Conservation (phyloP, 2,329 filamentous ascomycete genomes). For the Aspergillus sp. region DNA sequence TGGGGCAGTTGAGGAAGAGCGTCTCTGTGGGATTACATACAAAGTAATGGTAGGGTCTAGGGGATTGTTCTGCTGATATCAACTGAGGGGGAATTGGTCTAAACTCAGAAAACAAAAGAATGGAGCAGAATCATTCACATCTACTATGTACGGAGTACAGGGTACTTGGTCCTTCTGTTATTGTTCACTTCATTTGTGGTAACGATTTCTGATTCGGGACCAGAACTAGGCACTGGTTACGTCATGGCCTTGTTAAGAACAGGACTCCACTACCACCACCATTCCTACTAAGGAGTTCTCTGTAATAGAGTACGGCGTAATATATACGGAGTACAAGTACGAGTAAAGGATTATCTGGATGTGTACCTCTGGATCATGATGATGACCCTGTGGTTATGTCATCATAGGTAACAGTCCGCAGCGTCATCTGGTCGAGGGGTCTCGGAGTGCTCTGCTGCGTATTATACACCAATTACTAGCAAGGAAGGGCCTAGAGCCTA, state of each 20-base stretch:
- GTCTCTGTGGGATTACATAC: too few species aligned
- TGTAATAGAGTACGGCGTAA: too few species aligned
- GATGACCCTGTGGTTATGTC: not conserved
- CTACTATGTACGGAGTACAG: too few species aligned
- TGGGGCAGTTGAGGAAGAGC: too few species aligned
- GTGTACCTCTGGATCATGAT: conserved; percentile 1
- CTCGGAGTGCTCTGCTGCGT: not conserved
- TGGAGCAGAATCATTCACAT: too few species aligned
- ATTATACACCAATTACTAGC: not conserved
- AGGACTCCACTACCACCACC: too few species aligned
- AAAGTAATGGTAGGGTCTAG: too few species aligned
- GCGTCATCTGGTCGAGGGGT: not conserved
- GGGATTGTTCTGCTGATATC: too few species aligned
- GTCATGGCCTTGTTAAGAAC: not conserved
- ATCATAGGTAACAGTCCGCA: not conserved
- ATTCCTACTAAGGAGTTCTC: too few species aligned
- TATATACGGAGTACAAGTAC: not conserved
- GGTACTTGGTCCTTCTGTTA: not conserved
- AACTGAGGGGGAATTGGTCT: too few species aligned
- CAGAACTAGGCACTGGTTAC: not conserved
- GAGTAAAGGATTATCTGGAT: not conserved
- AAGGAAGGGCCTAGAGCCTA: not conserved
- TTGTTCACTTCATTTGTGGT: not conserved
- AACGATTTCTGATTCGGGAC: not conserved
- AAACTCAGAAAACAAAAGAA: too few species aligned